Conservation (phyloP, 2,329 filamentous ascomycete species). For the Annulohypoxylon truncatum region DNA sequence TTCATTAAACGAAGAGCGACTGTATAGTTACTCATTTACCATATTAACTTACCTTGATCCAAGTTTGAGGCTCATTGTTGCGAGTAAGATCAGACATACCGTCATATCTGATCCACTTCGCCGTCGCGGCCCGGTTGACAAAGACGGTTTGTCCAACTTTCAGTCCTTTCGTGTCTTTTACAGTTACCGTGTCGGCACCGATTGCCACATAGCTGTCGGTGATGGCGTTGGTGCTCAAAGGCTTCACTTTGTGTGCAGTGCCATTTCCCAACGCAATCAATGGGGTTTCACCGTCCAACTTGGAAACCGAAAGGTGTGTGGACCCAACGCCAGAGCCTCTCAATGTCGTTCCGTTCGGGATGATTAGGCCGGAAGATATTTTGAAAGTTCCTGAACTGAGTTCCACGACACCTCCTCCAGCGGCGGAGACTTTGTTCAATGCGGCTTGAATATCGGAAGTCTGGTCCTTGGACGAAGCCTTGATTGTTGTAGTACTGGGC, state of each 20-base stretch:
- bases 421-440: not conserved
- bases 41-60: not conserved
- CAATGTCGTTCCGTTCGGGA: not conserved
- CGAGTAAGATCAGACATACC: conserved; percentile 8
- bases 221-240: not conserved
- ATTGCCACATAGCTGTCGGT: not conserved
- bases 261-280: not conserved
- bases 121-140: conserved; percentile 2
- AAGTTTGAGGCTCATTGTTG: not conserved
- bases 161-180: conserved; percentile 5
- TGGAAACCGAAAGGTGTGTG: not conserved
- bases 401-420: not conserved
- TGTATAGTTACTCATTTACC: not conserved
- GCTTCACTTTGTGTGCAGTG: not conserved
- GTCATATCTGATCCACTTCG: conserved; percentile 11
- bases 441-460: not conserved
- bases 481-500: not conserved
- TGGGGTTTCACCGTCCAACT: not conserved
- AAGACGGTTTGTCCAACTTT: conserved; percentile 2
- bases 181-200: conserved; percentile 11
- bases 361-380: not conserved
- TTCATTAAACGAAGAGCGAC: not conserved
- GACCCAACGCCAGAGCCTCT: not conserved
- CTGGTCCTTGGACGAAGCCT: not conserved
- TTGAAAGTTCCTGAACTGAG: not conserved